Base-by-base conservation (phyloP, 2,329 filamentous ascomycete species). In the Beauveria asiatica region DNA sequence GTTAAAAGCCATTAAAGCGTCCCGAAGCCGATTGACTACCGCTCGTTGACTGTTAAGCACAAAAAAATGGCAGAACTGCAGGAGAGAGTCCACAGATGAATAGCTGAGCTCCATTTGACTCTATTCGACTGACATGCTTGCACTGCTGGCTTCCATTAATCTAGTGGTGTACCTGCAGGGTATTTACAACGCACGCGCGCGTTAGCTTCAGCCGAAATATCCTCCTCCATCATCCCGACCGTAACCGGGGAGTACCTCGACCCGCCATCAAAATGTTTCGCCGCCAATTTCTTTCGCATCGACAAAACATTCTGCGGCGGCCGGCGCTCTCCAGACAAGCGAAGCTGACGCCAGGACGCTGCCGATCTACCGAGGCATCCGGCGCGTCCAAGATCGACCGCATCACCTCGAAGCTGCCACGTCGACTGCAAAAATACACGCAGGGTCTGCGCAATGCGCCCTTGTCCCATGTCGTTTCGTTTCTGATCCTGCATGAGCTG, bases 401-500 rank as follows among this genome's bases (percentile, higher is more conserved):
- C 45, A 72, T 84, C 68, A 76, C 82, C 23, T 62, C 74, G 37
- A 79, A 79, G 63, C 80, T 89, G 8, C 91, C 90, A 3, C 75
- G 70, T 5, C 86, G 85, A 62, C 79, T 95, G 13, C 88, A 83
- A 61, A 80, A 78, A 57, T 90, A 92, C 75, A 86, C 89, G 0
- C 74, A 77, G 1, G 84, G 85, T 0, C 83, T 99, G 3, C 83
- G 86, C 61, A 80, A 82, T 59, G 92, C 92, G 1, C 94, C 94
- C 0, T 73, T 92, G 49, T 90, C 90, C 1, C 91, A 97, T 74
- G 79, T 96, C 46, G 84, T 88, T 1, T 87, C 93, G 0, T 99
- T 99, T 72, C 78, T 97, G 11, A 78, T 97, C 44, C 81, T 99
- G 0, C 94, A 99, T 76, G 94, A 99, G 73, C 71, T 97, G 49